Evolutionary conservation across 352 stramenopile genomes (phyloP).

Genomic region (Phytophthora kernoviae): DNA sequence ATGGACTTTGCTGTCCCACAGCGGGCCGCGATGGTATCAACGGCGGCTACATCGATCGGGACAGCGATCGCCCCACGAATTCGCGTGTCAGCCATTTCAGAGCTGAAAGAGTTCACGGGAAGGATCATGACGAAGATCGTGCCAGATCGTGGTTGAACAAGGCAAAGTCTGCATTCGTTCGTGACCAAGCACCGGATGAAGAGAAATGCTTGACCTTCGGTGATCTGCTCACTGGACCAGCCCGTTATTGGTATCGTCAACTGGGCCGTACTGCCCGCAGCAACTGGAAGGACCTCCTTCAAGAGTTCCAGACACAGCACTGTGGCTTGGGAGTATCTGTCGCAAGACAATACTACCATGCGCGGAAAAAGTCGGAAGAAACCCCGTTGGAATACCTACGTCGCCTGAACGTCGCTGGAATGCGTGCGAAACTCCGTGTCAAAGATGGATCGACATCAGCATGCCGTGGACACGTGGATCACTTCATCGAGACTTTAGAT

Average conservation of each 20-base stretch:
- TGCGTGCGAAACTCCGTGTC: conserved; percentile 3
- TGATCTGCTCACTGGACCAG: not conserved
- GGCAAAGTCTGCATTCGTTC: not conserved
- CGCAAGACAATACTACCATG: conserved; percentile 5
- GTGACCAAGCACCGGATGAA: conserved; percentile 7
- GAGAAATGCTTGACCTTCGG: not conserved
- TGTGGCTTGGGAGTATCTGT: not conserved
- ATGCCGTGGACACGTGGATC: conserved; percentile 7
- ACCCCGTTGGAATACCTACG: conserved; percentile 4
- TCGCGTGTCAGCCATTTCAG: not conserved
- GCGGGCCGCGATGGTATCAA: not conserved
- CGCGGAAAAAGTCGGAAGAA: not conserved
- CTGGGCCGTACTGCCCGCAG: not conserved
- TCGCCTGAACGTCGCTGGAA: not conserved
- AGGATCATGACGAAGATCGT: not conserved
- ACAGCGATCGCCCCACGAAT: not conserved
- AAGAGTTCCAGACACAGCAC: no score
- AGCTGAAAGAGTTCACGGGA: no score
- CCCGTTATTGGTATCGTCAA: conserved; percentile 1
- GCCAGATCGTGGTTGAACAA: not conserved
- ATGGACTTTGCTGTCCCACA: not conserved
- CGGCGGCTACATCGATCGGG: no score
- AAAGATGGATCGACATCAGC: not conserved
- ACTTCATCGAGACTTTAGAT: conserved; percentile 20
- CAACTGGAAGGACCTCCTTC: not conserved